Base-by-base conservation (phyloP, 116 monocot species). In the Trichopus zeylanicus region DNA sequence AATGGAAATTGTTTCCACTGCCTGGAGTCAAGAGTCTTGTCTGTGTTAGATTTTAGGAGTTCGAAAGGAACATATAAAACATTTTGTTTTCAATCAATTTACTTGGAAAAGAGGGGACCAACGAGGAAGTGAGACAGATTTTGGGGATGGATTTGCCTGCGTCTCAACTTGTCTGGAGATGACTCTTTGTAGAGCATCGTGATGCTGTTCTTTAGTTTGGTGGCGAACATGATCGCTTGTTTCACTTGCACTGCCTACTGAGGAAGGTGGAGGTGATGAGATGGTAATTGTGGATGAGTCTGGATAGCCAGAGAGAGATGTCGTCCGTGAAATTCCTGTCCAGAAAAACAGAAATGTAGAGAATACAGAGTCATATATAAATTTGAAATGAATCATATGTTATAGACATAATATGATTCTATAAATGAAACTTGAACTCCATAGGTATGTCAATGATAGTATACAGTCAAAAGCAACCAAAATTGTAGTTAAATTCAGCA, bases 211-310 rank as follows among this genome's bases (percentile, higher is more conserved):
- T 26, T 35, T 39, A 25, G 59, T 1, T 39, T 37, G 38, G 15
- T 35, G 6, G 18, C 28, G 53, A 53, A 34, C 2, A 37, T 59
- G n/a, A 10, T 59, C 34, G 23, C 33, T 39, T 22, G 5, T 59
- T 59, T 25, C 59, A 59, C 23, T 59, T 59, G 6, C 19, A 59
- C 21, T 42, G 26, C 42, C 59, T 21, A 38, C 25, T 27, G 59
- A 59, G 37, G 26, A 8, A 34, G 59, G 39, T 15, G 59, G 59
- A 1, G 59, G 59, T 39, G 59, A 59, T 12, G 59, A 59, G 8
- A 42, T 1, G 25, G 4, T 35, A 42, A 59, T 8, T 21, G 59
- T 23, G 12, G 24, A 59, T 15, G 59, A 8, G 26, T 42, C 59
- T 33, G 32, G 10, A 59, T 59, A 25, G 21, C 59, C 5, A 26